phyloP scores from a whole-genome alignment of 345 rosid species.

The Dimocarpus longan region DNA sequence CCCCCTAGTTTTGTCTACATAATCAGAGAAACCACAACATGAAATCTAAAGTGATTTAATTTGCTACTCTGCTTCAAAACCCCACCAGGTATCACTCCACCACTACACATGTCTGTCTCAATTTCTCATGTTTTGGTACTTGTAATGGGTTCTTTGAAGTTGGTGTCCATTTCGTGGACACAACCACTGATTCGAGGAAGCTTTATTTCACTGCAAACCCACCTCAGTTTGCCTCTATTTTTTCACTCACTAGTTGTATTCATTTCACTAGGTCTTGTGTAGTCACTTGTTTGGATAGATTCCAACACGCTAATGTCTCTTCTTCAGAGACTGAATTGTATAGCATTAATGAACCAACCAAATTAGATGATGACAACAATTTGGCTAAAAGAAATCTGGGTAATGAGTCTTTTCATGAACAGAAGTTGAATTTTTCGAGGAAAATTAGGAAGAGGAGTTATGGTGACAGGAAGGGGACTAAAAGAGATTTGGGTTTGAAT shows the following conservation, averaged over 20 bases:
- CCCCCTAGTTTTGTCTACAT: neutral
- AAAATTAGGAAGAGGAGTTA: constrained; percentile 16
- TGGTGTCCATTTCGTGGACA: constrained; percentile 48
- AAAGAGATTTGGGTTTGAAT: constrained; percentile 38
- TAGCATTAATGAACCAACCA: constrained; percentile 24
- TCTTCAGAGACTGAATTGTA: constrained; percentile 39
- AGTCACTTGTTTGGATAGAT: constrained; percentile 38
- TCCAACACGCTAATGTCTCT: constrained; percentile 42
- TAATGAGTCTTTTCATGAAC: constrained; percentile 25
- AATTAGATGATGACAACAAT: constrained; percentile 26
- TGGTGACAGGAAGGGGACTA: constrained; percentile 33
- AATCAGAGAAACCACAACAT: too few species aligned
- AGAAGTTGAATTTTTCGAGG: constrained; percentile 27
- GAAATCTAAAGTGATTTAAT: too few species aligned
- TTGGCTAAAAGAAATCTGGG: constrained; percentile 12
- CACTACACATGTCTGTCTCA: too few species aligned
- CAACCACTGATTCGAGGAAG: constrained; percentile 55
- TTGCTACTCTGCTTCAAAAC: too few species aligned
- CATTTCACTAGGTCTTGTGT: constrained; percentile 34
- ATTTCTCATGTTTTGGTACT: neutral
- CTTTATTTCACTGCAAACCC: constrained; percentile 43
- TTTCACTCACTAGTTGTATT: constrained; percentile 36
- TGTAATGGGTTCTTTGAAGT: constrained; percentile 57
- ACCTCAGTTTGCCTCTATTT: constrained; percentile 40
- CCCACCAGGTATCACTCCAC: too few species aligned